Evolutionary conservation across 2,329 filamentous ascomycete species (phyloP).

Genomic region (Colletotrichum sublineola): DNA sequence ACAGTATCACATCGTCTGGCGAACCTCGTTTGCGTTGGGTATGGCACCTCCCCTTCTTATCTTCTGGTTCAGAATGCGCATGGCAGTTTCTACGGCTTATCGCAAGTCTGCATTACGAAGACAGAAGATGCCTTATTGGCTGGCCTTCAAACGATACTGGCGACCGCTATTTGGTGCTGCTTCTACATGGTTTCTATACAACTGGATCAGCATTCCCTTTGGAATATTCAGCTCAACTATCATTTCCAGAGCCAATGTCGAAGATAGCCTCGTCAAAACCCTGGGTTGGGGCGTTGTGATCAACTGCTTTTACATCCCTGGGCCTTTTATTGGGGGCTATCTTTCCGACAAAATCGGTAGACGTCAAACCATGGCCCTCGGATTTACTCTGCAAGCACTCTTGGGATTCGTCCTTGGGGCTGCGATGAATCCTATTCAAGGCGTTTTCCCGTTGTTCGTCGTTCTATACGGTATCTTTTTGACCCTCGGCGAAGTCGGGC

Average conservation of each 20-base stretch:
- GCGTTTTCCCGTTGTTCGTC: conserved; percentile 63
- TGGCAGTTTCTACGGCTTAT: conserved; percentile 64
- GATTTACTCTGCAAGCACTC: conserved; percentile 59
- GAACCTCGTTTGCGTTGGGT: conserved; percentile 64
- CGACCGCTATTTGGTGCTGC: conserved; percentile 62
- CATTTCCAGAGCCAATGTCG: conserved; percentile 56
- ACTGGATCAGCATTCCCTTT: conserved; percentile 68
- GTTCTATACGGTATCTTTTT: conserved; percentile 65
- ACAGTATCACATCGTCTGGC: conserved; percentile 62
- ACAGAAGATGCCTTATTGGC: conserved; percentile 60
- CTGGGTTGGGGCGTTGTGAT: conserved; percentile 61
- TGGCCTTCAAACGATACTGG: conserved; percentile 63
- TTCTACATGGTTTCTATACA: conserved; percentile 65
- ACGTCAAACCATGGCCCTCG: conserved; percentile 64
- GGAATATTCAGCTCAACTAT: conserved; percentile 68
- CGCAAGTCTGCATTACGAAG: conserved; percentile 61
- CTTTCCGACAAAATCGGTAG: conserved; percentile 64
- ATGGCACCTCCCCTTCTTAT: conserved; percentile 63
- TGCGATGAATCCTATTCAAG: conserved; percentile 59
- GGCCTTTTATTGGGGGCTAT: conserved; percentile 61
- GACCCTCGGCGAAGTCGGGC: conserved; percentile 63
- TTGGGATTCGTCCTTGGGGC: conserved; percentile 65
- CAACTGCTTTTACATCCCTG: conserved; percentile 65
- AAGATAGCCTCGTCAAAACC: conserved; percentile 57
- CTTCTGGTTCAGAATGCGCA: conserved; percentile 66